These are phyloP conservation scores for Jaltomata sinuosa DNA, from an alignment of 257 asterid species.

Conservation along the genomic window DNA sequence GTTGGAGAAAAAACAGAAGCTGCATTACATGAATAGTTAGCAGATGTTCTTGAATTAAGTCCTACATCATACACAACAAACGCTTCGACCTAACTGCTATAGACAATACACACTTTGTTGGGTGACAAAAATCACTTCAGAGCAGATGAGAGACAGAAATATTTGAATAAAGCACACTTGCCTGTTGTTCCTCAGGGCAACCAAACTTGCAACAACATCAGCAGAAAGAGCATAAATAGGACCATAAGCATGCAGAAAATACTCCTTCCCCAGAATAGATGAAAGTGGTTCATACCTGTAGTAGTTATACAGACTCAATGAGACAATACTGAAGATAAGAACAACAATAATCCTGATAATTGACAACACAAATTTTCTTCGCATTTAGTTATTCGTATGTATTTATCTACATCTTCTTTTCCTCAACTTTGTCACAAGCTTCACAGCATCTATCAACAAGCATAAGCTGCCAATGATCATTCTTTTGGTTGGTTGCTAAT, in stretches of 20 bases:
- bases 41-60: neutral
- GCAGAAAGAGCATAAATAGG: constrained; percentile 96
- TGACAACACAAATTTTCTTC: neutral
- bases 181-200: constrained; percentile 87
- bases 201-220: constrained; percentile 91
- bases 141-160: neutral
- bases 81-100: neutral
- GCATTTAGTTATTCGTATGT: neutral
- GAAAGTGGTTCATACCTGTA: constrained; percentile 93
- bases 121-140: neutral
- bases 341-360: neutral
- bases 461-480: neutral
- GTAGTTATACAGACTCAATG: constrained; percentile 3
- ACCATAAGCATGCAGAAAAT: constrained; percentile 93
- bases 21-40: neutral
- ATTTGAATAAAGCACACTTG: constrained; percentile 13
- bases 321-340: neutral
- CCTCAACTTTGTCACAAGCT: neutral
- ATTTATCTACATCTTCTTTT: neutral
- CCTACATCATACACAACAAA: neutral
- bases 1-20: neutral
- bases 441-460: neutral
- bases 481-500: neutral
- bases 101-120: neutral
- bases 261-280: constrained; percentile 81